phyloP scores from a whole-genome alignment of 1,139 yeast genomes.

The Geotrichum carabidarum region DNA sequence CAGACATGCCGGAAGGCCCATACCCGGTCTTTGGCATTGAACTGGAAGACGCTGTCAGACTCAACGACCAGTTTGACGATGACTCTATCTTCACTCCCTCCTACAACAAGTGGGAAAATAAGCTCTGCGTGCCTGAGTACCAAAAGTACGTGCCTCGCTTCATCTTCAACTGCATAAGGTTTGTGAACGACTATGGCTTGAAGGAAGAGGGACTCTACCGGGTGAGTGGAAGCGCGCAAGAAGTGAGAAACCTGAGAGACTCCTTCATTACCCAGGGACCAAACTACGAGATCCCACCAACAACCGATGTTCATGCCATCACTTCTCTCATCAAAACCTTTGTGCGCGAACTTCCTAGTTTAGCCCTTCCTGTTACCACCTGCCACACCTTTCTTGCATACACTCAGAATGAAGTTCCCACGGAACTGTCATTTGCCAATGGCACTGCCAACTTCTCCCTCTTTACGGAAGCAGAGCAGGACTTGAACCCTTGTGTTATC shows the following conservation, averaged over 20 bases:
- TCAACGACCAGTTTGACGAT: constrained; percentile 10
- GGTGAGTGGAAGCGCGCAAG: constrained; percentile 70
- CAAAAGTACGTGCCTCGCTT: constrained; percentile 28
- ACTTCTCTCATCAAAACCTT: constrained; percentile 76
- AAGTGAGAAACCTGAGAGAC: constrained; percentile 54
- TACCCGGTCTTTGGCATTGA: constrained; percentile 31
- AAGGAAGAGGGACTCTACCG: constrained; percentile 81
- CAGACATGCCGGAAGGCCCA: constrained; percentile 3
- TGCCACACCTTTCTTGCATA: constrained; percentile 22
- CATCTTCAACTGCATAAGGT: constrained; percentile 26
- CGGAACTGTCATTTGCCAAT: not conserved
- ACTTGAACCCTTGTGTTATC: constrained; percentile 21
- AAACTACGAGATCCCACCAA: constrained; percentile 53
- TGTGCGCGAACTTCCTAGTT: constrained; percentile 76
- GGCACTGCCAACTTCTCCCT: constrained; percentile 10
- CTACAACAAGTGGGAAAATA: constrained; percentile 16
- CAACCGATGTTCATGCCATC: constrained; percentile 75
- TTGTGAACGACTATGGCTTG: constrained; percentile 43
- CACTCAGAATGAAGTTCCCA: constrained; percentile 3
- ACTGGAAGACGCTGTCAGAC: constrained; percentile 28
- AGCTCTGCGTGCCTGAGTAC: constrained; percentile 21
- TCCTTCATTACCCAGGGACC: constrained; percentile 63
- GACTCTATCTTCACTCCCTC: constrained; percentile 3
- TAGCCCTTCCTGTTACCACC: constrained; percentile 40
- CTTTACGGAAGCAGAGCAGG: constrained; percentile 21